Conservation (phyloP, 345 rosid genomes). For the Rhodamnia argentea region DNA sequence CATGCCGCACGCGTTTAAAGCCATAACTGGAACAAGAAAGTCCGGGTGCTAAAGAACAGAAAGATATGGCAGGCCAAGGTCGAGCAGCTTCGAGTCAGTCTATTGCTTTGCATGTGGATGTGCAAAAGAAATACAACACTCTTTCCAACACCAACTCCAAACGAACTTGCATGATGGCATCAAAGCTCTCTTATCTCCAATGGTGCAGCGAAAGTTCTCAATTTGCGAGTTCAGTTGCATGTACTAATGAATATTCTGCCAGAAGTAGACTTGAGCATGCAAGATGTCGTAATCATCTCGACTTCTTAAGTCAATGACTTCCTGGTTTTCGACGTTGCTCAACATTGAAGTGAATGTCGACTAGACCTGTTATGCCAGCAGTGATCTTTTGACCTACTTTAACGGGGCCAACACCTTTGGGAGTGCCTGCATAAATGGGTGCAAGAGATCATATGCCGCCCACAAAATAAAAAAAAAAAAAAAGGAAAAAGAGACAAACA, state of each 20-base stretch:
- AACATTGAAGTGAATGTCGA: slow-evolving; percentile 49
- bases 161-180: background rate
- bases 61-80: background rate
- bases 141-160: background rate
- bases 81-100: background rate
- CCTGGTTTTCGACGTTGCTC: slow-evolving; percentile 39
- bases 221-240: background rate
- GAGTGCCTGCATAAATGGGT: slow-evolving; percentile 56
- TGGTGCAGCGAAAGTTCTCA: background rate
- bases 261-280: background rate
- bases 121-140: background rate
- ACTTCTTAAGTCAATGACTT: slow-evolving; percentile 5
- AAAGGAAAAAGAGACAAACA: background rate
- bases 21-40: background rate
- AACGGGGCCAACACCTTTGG: slow-evolving; percentile 85
- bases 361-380: slow-evolving; percentile 72
- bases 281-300: background rate
- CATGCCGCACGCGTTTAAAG: background rate
- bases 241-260: background rate
- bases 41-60: background rate
- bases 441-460: background rate
- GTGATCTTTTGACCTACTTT: slow-evolving; percentile 78
- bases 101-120: background rate
- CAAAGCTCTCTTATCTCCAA: background rate
- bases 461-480: too few relatives aligned